Evolutionary conservation across 805 yeast genomes (phyloP), one percentile per base, ranked within the genome.

Genomic region (Ogataea neopini): DNA sequence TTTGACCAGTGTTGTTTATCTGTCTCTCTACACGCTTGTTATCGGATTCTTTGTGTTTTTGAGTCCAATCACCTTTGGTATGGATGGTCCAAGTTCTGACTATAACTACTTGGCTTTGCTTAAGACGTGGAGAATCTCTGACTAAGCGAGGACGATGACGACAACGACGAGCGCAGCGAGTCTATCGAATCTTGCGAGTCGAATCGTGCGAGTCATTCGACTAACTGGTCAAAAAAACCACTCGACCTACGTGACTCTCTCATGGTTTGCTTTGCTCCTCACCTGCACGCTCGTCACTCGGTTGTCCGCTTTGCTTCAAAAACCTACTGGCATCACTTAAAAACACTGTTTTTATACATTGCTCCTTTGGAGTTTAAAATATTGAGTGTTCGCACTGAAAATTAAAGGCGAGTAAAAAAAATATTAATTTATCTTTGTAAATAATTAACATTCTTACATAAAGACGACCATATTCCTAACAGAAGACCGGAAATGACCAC

Each of bases 21-120:
- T 64, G 9, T 52, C 65, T 2, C 65, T 80, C 35, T 84, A 83
- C 59, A 70, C 70, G 0, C 49, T 69, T 15, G 76, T 89, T 42
- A 66, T 80, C 35, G 85, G 79, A 36, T 67, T 75, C 15, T 90
- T 86, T 66, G 66, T 75, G 61, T 70, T 74, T 61, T 82, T 81
- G 61, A 72, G 82, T 43, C 89, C 88, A 49, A 70, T 92, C 40
- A 77, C 88, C 14, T 84, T 86, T 57, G 98, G 98, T 45, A 87
- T 92, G 96, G 64, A 62, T 9, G 86, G 86, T 18, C 71, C 74
- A 39, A 71, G 70, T 33, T 52, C 60, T 1, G 70, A 78, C 42
- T 86, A 67, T 64, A 59, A 61, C 41, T 70, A 81, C 61, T 68
- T 86, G 59, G 72, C 76, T 57, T 69, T 85, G 71, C 63, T 84